Evolutionary conservation across 768 basidiomycete genomes (phyloP).

Genomic region (Tylopilus vinaceipallidus): DNA sequence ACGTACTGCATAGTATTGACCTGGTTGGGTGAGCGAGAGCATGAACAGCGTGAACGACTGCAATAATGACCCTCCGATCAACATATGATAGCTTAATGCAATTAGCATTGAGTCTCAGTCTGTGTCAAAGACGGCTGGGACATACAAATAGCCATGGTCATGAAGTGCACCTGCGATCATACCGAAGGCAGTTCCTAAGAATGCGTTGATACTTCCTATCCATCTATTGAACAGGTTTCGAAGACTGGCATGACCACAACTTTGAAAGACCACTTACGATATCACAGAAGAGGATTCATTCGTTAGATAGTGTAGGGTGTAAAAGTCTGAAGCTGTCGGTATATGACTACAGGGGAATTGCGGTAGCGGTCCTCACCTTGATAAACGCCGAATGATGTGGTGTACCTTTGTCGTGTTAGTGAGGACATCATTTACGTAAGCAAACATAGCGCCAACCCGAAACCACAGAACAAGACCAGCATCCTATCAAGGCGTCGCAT

Average conservation of each 20-base stretch:
- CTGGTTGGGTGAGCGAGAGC: background rate
- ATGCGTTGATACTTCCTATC: conserved; percentile 33
- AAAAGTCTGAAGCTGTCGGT: conserved; percentile 6
- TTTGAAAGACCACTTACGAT: conserved; percentile 25
- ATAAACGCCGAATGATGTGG: conserved; percentile 36
- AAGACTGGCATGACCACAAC: background rate
- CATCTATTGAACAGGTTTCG: conserved; percentile 1
- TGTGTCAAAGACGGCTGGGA: background rate
- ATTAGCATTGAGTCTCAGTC: conserved; percentile 1
- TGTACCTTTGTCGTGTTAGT: conserved; percentile 22
- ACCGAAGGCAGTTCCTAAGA: conserved; percentile 37
- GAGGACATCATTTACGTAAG: background rate
- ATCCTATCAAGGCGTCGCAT: conserved; percentile 11
- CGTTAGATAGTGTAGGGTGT: conserved; percentile 4
- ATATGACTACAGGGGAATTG: too few species aligned
- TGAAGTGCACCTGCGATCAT: conserved; percentile 43
- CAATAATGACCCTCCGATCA: background rate
- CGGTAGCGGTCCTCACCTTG: conserved; percentile 25
- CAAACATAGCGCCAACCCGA: conserved; percentile 19
- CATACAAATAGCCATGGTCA: conserved; percentile 50
- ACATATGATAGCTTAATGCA: conserved; percentile 36
- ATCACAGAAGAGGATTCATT: conserved; percentile 33
- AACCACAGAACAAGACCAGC: conserved; percentile 31
- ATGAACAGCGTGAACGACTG: background rate
- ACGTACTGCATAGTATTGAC: conserved; percentile 39